Conservation (phyloP, 2,329 filamentous ascomycete genomes). For the Scytalidium sp. region DNA sequence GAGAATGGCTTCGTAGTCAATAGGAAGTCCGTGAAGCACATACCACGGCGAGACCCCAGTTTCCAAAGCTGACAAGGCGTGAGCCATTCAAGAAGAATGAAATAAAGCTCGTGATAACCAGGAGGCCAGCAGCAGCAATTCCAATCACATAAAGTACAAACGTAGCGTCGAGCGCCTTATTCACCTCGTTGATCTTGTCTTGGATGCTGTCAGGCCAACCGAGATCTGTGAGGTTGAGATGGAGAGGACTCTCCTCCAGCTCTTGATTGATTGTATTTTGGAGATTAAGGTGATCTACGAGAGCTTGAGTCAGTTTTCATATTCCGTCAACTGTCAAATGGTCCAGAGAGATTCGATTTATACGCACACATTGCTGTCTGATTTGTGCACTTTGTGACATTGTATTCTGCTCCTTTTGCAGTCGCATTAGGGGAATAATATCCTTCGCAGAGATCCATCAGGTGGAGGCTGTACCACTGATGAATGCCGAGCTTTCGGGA, state of each 20-base stretch:
- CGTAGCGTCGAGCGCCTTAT: constrained; percentile 45
- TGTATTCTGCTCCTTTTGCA: constrained; percentile 38
- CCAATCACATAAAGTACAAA: constrained; percentile 59
- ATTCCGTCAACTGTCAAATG: constrained; percentile 1
- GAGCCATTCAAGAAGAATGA: constrained; percentile 40
- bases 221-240: constrained; percentile 47
- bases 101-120: constrained; percentile 42
- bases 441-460: constrained; percentile 58
- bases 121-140: constrained; percentile 47
- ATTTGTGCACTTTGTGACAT: constrained; percentile 53
- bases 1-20: no score
- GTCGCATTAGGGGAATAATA: constrained; percentile 31
- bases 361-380: constrained; percentile 45
- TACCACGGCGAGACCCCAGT: constrained; percentile 41
- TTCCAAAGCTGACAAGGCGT: constrained; percentile 43
- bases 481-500: constrained; percentile 48
- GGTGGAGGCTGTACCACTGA: constrained; percentile 59
- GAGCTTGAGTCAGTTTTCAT: neutral
- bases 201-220: constrained; percentile 55
- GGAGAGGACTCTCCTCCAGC: constrained; percentile 36
- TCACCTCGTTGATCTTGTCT: constrained; percentile 48
- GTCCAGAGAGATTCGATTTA: neutral
- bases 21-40: no score
- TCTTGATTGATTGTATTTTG: constrained; percentile 44
- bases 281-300: constrained; percentile 49